phyloP scores from a whole-genome alignment of 208 protist genomes.

The Phytomonas sp. region DNA sequence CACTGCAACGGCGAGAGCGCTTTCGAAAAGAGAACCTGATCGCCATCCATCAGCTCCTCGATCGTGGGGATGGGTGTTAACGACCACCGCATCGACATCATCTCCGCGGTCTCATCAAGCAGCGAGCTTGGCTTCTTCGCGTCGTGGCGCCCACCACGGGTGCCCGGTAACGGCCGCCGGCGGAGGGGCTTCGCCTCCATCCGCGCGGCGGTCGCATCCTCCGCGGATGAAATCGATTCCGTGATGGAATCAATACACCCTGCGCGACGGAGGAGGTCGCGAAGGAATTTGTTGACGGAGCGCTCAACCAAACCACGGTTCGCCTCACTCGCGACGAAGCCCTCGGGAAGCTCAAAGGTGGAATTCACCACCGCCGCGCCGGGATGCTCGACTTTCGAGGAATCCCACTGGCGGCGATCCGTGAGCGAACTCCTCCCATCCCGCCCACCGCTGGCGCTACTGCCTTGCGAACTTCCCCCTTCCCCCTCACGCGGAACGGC shows the following conservation, averaged over 20 bases:
- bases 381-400: slow-evolving; percentile 13
- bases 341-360: slow-evolving; percentile 72
- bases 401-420: slow-evolving; percentile 11
- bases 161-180: slow-evolving; percentile 16
- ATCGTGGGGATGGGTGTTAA: slow-evolving; percentile 66
- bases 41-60: slow-evolving; percentile 87
- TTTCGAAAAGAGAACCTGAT: slow-evolving; percentile 76
- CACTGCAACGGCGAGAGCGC: slow-evolving; percentile 80
- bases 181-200: slow-evolving; percentile 72
- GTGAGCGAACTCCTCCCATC: background rate
- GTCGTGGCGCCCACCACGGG: slow-evolving; percentile 2
- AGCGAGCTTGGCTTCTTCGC: slow-evolving; percentile 41
- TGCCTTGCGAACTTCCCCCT: background rate
- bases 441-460: slow-evolving; percentile 3
- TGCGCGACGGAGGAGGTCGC: slow-evolving; percentile 74
- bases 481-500: background rate
- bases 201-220: slow-evolving; percentile 68
- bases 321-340: slow-evolving; percentile 65
- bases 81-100: slow-evolving; percentile 63
- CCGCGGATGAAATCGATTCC: slow-evolving; percentile 66
- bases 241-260: slow-evolving; percentile 80
- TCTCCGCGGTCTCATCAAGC: slow-evolving; percentile 81
- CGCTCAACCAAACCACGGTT: slow-evolving; percentile 77
- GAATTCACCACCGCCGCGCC: slow-evolving; percentile 33
- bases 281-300: slow-evolving; percentile 83